These are phyloP conservation scores for Aspergillus sp. DNA, from an alignment of 2,329 filamentous ascomycete species.

Conservation along the genomic window DNA sequence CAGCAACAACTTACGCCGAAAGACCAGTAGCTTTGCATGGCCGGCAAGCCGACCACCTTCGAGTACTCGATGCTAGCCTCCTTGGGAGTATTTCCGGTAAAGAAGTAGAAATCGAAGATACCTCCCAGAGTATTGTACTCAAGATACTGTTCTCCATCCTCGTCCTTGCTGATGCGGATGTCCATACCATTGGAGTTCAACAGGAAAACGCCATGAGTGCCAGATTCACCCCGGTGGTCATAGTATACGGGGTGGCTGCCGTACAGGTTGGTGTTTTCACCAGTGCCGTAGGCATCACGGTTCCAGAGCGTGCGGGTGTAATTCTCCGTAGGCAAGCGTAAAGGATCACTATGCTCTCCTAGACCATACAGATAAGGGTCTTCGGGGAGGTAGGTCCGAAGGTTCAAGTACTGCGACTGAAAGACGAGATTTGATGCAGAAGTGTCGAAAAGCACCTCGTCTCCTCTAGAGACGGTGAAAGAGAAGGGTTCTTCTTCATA, in stretches of 20 bases:
- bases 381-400: conserved; percentile 68
- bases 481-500: conserved; percentile 62
- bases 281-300: conserved; percentile 63
- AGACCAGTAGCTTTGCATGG: conserved; percentile 65
- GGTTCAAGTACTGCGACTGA: conserved; percentile 72
- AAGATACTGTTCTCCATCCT: conserved; percentile 63
- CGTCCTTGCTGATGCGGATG: conserved; percentile 67
- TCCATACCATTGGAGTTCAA: conserved; percentile 77
- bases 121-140: conserved; percentile 80
- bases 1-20: conserved; percentile 50
- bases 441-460: conserved; percentile 64
- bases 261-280: conserved; percentile 66
- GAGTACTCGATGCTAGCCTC: conserved; percentile 62
- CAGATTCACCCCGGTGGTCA: conserved; percentile 61
- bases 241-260: conserved; percentile 74
- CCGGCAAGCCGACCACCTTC: conserved; percentile 55
- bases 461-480: conserved; percentile 56
- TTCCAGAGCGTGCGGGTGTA: conserved; percentile 71
- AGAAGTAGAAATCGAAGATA: conserved; percentile 70
- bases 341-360: conserved; percentile 72
- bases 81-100: conserved; percentile 59
- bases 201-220: conserved; percentile 65
- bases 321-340: conserved; percentile 66
- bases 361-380: conserved; percentile 74
- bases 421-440: conserved; percentile 67